phyloP scores from a whole-genome alignment of 2,329 filamentous ascomycete species.

The Neonectria coccinea region DNA sequence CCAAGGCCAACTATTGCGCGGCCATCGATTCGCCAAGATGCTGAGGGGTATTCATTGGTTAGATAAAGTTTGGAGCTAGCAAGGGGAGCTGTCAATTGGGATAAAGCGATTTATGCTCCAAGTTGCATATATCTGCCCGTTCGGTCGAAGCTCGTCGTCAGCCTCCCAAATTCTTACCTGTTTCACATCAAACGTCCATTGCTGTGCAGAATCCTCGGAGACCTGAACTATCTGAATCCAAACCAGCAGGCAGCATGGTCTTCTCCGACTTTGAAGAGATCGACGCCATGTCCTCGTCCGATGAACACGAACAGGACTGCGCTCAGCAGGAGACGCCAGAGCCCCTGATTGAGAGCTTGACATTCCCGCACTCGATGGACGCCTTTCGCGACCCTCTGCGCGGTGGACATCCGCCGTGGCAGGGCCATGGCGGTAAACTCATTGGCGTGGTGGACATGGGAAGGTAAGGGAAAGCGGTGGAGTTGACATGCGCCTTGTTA shows the following conservation, averaged over 20 bases:
- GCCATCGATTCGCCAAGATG: not conserved
- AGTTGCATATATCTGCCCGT: not conserved
- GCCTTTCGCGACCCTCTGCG: constrained; percentile 13
- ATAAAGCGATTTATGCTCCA: constrained; percentile 5
- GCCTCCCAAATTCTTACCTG: not conserved
- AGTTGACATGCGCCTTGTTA: not conserved
- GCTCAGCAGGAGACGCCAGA: constrained; percentile 28
- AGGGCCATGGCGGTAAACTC: constrained; percentile 46
- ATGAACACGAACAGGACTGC: constrained; percentile 22
- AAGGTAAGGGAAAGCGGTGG: constrained; percentile 41
- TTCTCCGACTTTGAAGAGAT: constrained; percentile 45
- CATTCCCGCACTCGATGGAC: constrained; percentile 16
- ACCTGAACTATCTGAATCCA: not conserved
- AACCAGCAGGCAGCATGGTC: constrained; percentile 31
- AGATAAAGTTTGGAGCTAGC: not conserved
- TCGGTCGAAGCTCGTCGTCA: not conserved
- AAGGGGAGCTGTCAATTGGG: not conserved
- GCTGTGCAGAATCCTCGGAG: not conserved
- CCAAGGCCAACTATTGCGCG: not conserved
- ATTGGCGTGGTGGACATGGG: constrained; percentile 55
- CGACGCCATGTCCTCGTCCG: constrained; percentile 36
- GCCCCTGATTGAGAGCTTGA: constrained; percentile 3
- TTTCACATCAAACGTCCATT: constrained; percentile 11
- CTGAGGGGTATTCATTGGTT: not conserved
- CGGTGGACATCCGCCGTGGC: constrained; percentile 46